These are phyloP conservation scores for Exophiala lecanii-corni DNA, from an alignment of 2,329 filamentous ascomycete genomes.

Conservation along the genomic window DNA sequence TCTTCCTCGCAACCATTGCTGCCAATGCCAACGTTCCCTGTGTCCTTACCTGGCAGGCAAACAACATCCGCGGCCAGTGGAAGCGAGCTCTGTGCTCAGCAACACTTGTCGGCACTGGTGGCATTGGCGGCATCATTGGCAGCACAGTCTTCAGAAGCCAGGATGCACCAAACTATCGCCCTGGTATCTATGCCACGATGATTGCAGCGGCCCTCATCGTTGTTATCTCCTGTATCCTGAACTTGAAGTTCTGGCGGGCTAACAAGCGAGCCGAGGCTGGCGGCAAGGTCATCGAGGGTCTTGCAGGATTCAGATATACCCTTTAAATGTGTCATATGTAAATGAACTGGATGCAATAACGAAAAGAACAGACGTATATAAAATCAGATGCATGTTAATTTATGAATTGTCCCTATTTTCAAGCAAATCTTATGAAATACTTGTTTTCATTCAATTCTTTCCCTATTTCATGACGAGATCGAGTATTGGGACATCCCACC, in stretches of 20 bases:
- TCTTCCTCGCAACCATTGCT: conserved; percentile 69
- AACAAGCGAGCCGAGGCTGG: conserved; percentile 33
- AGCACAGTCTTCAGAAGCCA: conserved; percentile 62
- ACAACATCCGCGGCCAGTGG: conserved; percentile 85
- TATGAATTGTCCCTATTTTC: no score
- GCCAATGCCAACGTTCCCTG: conserved; percentile 72
- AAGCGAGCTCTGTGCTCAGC: conserved; percentile 59
- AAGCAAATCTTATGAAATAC: no score
- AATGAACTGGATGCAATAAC: no score
- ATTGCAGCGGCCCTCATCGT: conserved; percentile 5
- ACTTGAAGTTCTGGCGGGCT: conserved; percentile 9
- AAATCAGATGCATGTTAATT: no score
- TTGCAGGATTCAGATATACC: conserved; percentile 36
- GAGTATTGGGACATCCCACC: no score
- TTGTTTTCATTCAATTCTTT: no score
- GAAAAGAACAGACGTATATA: no score
- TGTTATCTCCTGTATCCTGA: conserved; percentile 4
- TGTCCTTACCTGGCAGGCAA: conserved; percentile 73
- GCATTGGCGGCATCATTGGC: conserved; percentile 71
- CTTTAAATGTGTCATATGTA: background rate
- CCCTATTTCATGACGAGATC: no score
- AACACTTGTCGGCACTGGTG: conserved; percentile 34
- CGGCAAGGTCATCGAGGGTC: conserved; percentile 47
- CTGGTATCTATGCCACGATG: conserved; percentile 21
- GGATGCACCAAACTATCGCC: conserved; percentile 32